Evolutionary conservation across 2,329 filamentous ascomycete genomes (phyloP).

Genomic region (Botrytis porri): DNA sequence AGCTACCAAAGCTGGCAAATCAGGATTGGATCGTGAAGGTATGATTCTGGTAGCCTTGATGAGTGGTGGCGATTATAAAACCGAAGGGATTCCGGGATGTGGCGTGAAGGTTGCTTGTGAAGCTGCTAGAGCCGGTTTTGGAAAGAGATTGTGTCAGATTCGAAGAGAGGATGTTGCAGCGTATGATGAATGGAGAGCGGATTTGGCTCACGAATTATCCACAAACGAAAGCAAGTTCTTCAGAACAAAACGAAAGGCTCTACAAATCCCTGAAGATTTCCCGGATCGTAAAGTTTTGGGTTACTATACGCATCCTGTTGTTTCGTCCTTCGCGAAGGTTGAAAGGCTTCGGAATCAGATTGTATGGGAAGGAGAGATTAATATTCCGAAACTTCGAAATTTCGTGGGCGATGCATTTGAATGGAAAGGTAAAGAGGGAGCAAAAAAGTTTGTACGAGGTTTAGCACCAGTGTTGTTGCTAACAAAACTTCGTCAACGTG

Average conservation of each 20-base stretch:
- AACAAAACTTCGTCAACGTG: constrained; percentile 50
- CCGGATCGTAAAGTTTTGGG: constrained; percentile 75
- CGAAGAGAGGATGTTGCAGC: constrained; percentile 56
- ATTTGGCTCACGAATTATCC: constrained; percentile 69
- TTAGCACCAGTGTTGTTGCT: constrained; percentile 74
- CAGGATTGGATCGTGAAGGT: constrained; percentile 73
- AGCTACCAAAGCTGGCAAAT: constrained; percentile 48
- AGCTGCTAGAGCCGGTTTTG: constrained; percentile 85
- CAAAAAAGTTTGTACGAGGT: constrained; percentile 78
- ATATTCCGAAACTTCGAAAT: constrained; percentile 64
- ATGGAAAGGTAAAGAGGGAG: constrained; percentile 76
- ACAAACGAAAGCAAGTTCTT: constrained; percentile 86
- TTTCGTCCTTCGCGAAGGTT: constrained; percentile 62
- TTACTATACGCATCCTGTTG: constrained; percentile 84
- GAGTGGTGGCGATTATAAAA: constrained; percentile 92
- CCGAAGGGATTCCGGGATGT: constrained; percentile 82
- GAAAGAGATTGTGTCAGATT: constrained; percentile 67
- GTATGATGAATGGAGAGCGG: constrained; percentile 67
- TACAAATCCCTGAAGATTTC: constrained; percentile 76
- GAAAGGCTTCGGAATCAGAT: constrained; percentile 52
- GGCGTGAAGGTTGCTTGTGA: constrained; percentile 87
- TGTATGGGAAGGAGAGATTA: constrained; percentile 60
- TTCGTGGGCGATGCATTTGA: constrained; percentile 81
- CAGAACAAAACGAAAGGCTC: constrained; percentile 66
- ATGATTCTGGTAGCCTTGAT: constrained; percentile 94